Evolutionary conservation across 192 early-diverging fungal genomes (phyloP), one percentile per base, ranked within the genome.

Genomic region (Coemansia asiatica): DNA sequence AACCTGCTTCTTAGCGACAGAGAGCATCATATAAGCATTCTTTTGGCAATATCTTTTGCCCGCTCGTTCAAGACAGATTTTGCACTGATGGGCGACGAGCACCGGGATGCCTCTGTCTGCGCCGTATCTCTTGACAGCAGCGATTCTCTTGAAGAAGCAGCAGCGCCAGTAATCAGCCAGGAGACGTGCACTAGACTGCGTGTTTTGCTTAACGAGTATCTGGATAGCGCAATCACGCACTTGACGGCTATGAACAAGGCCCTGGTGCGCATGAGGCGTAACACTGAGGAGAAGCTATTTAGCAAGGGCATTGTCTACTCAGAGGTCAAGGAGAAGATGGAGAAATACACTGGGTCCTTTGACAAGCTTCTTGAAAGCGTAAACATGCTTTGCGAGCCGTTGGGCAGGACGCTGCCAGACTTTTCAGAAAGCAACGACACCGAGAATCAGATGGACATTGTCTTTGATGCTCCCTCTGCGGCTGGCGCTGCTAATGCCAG

Each of bases 231-330:
- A 0, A 25, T 70, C 12, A 51, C 62, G 27, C 76, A 75, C 49
- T 67, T 80, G 18, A 47, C 51, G 47, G 67, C 60, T n/a, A 70
- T 76, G 69, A 49, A 78, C 67, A 65, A 87, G 76, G 82, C 84
- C 16, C 78, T 99, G 55, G 84, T 87, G 61, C 87, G 87, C 62
- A 82, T 90, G 55, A 90, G 93, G 35, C 82, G 87, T 59, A 83
- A 76, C 27, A 93, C 93, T 58, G 86, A 95, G 51, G 90, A 95
- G 60, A 87, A 84, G 29, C 83, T 91, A 47, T 91, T 97, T 51
- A 85, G 86, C 21, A 85, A 89, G 33, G 95, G 95, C 13, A 87
- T 66, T 7, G 61, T 81, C 9, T 68, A 72, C 16, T 59, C 69
- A 3, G 78, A 81, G 7, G 66, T 56, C 28, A 67, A 79, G 58